Evolutionary conservation across 1,284 basidiomycete genomes (phyloP), one percentile per base, ranked within the genome.

Genomic region (Thecaphora frezii): DNA sequence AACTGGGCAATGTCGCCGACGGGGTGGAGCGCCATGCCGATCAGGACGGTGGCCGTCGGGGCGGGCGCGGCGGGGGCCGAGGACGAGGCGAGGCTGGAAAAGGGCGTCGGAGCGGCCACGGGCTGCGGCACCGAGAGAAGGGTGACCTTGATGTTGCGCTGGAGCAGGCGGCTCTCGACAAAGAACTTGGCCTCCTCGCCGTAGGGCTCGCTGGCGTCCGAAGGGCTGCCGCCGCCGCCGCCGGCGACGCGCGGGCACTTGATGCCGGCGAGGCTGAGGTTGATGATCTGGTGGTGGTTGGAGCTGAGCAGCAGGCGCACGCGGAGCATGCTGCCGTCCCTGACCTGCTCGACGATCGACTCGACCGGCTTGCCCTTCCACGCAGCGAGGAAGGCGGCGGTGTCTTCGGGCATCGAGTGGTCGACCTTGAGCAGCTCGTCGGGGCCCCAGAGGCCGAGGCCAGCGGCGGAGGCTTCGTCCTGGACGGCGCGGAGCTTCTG

Each of bases 1-100:
- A 90, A 88, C 72, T 94, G 91, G 18, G 93, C 92, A 47, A 98
- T 89, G 80, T 97, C 94, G 19, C 94, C 93, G 25, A 88, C 90
- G 14, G 93, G 92, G 76, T 97, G 94, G 26, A 91, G 82, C 84
- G 91, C 90, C 58, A 86, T 87, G 63, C 93, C 94, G 76, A 98
- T 96, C 81, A 94, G 44, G 89, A 66, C 92, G 86, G 61, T 86
- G 88, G 25, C 89, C 12, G 71, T 69, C 2, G 64, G 63, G 44
- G 54, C 48, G 1, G 54, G 25, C 18, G 69, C 53, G 9, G 69
- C 87, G 18, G 90, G 83, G 5, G 88, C 85, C 9, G 86, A 82
- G 43, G 82, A 68, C 18, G 52, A 53, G 18, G 88, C 85, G 12
- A 86, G 82, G 42, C 82, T 68, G 21, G 84, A 80, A 49, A 82